phyloP scores from a whole-genome alignment of 2,329 filamentous ascomycete species.

The Furcasterigmium sp. region DNA sequence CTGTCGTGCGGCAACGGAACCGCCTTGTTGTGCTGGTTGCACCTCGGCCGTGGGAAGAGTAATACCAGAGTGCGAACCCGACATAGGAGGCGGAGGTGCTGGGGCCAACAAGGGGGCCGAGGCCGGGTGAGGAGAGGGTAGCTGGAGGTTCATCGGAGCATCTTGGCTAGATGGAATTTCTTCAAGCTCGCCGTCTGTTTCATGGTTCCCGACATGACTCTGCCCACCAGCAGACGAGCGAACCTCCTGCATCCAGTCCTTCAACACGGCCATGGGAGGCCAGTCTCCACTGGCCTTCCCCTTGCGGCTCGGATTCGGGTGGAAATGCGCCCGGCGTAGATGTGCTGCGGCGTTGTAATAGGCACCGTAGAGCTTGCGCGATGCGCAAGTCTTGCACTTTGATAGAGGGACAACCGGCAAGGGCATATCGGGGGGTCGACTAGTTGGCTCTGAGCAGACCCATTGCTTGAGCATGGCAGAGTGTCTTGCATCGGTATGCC shows the following conservation, averaged over 20 bases:
- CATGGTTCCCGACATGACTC: conserved; percentile 38
- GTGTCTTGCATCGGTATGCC: conserved; percentile 59
- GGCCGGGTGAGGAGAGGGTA: background rate
- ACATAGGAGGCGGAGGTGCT: conserved; percentile 6
- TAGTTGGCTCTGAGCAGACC: conserved; percentile 49
- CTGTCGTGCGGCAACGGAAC: conserved; percentile 22
- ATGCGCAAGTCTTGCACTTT: conserved; percentile 52
- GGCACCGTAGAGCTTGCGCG: conserved; percentile 51
- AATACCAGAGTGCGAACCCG: conserved; percentile 6
- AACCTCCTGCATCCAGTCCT: conserved; percentile 58
- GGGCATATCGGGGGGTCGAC: conserved; percentile 26
- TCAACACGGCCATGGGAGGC: conserved; percentile 52
- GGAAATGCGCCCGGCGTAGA: conserved; percentile 51
- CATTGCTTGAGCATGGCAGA: conserved; percentile 49
- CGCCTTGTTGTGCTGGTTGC: conserved; percentile 18
- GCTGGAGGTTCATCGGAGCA: too few relatives aligned
- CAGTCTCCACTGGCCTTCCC: conserved; percentile 54
- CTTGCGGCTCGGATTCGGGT: conserved; percentile 47
- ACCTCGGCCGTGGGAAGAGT: conserved; percentile 3
- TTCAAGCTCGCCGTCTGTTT: conserved; percentile 44
- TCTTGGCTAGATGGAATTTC: conserved; percentile 17
- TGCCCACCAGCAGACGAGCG: conserved; percentile 41
- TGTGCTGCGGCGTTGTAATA: conserved; percentile 58
- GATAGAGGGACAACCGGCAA: conserved; percentile 47
- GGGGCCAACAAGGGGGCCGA: background rate